Conservation (phyloP, 495 filamentous ascomycete genomes). For the Penicillium soppii region DNA sequence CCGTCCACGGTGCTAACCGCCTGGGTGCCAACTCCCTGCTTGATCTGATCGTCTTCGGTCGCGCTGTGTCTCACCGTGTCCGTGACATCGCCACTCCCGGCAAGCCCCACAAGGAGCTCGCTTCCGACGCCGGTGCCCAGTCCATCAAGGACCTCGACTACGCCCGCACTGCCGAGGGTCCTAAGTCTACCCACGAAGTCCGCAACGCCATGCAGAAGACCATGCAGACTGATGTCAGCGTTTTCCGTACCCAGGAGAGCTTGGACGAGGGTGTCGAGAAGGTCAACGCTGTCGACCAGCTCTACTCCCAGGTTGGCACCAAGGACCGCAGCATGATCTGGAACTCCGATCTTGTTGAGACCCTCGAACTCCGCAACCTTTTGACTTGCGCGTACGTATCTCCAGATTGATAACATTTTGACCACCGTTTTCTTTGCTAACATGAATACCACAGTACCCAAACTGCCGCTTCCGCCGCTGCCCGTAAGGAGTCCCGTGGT, state of each 20-base stretch:
- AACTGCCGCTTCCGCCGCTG: slow-evolving; percentile 82
- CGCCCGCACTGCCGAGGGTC: slow-evolving; percentile 77
- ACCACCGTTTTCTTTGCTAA: slow-evolving; percentile 5
- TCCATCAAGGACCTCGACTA: slow-evolving; percentile 85
- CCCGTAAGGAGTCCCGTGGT: slow-evolving; percentile 90
- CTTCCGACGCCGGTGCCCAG: slow-evolving; percentile 80
- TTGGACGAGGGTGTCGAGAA: slow-evolving; percentile 81
- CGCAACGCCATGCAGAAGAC: slow-evolving; percentile 93
- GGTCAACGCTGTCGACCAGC: slow-evolving; percentile 77
- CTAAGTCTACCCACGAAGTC: slow-evolving; percentile 83
- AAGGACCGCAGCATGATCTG: slow-evolving; percentile 99
- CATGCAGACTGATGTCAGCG: slow-evolving; percentile 95
- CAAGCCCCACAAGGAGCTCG: slow-evolving; percentile 68
- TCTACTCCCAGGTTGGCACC: slow-evolving; percentile 78
- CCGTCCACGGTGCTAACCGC: slow-evolving; percentile 96
- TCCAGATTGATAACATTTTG: not conserved
- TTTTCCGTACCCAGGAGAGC: slow-evolving; percentile 93
- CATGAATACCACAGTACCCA: slow-evolving; percentile 54
- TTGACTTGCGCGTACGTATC: slow-evolving; percentile 85
- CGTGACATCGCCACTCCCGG: slow-evolving; percentile 85
- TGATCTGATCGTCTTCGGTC: slow-evolving; percentile 94
- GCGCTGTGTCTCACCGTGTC: slow-evolving; percentile 93
- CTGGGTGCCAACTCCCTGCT: slow-evolving; percentile 97
- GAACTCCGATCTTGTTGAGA: slow-evolving; percentile 97
- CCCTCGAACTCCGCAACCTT: slow-evolving; percentile 87